Percentiles rank a stretch among this genome's conserved stretches.
Evolutionary conservation across 228 moss, liverwort and hornwort genomes (phyloP).

Genomic region (Sphagnum magellanicum): DNA sequence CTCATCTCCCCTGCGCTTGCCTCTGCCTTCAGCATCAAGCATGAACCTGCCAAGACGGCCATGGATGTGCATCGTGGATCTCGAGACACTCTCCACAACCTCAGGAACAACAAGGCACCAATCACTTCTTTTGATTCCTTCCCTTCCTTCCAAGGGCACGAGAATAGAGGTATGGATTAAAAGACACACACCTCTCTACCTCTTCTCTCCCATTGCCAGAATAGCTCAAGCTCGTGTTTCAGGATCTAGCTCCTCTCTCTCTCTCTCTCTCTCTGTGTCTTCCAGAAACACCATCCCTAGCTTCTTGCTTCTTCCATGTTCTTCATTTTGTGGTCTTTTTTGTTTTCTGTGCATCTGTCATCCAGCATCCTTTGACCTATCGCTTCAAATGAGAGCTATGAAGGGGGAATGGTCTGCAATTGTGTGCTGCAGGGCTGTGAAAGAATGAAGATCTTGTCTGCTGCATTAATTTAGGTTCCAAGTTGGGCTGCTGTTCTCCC

Average conservation of each 20-base stretch:
- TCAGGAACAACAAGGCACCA: constrained; percentile 45
- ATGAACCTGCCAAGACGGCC: constrained; percentile 26
- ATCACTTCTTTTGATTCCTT: constrained; percentile 64
- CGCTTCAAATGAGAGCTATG: neutral
- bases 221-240: too few species aligned
- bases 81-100: constrained; percentile 49
- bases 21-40: constrained; percentile 71
- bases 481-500: too few species aligned
- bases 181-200: neutral
- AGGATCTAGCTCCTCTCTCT: too few species aligned
- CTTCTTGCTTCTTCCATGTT: too few species aligned
- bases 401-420: too few species aligned
- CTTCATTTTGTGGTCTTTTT: too few species aligned
- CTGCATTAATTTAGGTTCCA: too few species aligned
- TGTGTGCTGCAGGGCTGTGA: too few species aligned
- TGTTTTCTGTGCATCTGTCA: neutral
- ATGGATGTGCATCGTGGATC: constrained; percentile 53
- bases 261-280: too few species aligned
- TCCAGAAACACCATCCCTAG: too few species aligned
- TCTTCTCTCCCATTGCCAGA: neutral
- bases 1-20: constrained; percentile 74
- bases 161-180: constrained; percentile 18
- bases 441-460: too few species aligned
- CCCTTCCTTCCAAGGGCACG: constrained; percentile 51
- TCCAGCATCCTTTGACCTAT: neutral